Conservation (phyloP, 352 stramenopile species). For the Salisapilia sapeloensis region DNA sequence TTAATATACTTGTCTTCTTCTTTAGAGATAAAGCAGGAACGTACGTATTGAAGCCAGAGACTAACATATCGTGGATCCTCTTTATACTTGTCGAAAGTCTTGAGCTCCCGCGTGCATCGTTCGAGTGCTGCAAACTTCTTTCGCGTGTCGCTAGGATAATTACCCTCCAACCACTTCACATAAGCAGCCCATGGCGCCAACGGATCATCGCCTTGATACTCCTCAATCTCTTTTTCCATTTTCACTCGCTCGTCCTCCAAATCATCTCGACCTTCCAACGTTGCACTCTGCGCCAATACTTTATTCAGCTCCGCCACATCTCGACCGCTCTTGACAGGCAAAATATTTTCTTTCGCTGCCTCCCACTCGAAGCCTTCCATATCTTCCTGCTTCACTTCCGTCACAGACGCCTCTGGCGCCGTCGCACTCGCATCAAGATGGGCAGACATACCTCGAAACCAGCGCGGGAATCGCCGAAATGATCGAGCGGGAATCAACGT, state of each 20-base stretch:
- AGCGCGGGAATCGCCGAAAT: too few relatives aligned
- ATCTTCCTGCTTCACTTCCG: slow-evolving; percentile 2
- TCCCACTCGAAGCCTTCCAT: slow-evolving; percentile 70
- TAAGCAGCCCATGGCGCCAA: slow-evolving; percentile 53
- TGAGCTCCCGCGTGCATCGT: slow-evolving; percentile 54
- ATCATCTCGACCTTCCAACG: slow-evolving; percentile 34
- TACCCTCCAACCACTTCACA: slow-evolving; percentile 61
- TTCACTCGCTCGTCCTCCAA: slow-evolving; percentile 33
- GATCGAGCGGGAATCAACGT: too few relatives aligned
- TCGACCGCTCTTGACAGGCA: slow-evolving; percentile 61
- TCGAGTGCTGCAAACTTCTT: slow-evolving; percentile 65
- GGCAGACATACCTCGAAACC: too few relatives aligned
- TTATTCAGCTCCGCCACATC: slow-evolving; percentile 68
- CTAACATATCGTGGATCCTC: slow-evolving; percentile 70
- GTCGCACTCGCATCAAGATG: too few relatives aligned
- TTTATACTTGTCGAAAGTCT: slow-evolving; percentile 36
- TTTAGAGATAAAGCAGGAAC: slow-evolving; percentile 4
- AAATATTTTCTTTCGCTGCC: slow-evolving; percentile 77
- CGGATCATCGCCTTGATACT: slow-evolving; percentile 46
- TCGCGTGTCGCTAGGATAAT: slow-evolving; percentile 67
- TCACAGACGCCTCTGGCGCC: slow-evolving; percentile 8
- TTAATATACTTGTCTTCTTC: not conserved
- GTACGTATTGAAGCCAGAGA: slow-evolving; percentile 80
- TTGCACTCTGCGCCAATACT: slow-evolving; percentile 39
- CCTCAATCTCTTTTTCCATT: slow-evolving; percentile 21